Evolutionary conservation across 2,329 filamentous ascomycete genomes (phyloP).

Genomic region (Colletotrichum sp.): DNA sequence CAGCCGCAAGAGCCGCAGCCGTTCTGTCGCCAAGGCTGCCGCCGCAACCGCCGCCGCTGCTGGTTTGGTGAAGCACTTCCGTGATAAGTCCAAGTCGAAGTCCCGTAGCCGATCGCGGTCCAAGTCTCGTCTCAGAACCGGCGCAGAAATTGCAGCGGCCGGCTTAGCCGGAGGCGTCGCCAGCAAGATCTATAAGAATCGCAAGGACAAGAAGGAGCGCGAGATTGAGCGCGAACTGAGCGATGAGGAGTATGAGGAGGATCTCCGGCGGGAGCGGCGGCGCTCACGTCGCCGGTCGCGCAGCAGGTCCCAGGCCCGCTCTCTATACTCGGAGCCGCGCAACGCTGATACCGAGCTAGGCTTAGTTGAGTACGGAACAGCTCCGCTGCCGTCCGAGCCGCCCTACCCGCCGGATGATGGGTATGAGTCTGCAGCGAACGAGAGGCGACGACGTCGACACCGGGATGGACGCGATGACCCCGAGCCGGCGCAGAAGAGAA

Average conservation of each 20-base stretch:
- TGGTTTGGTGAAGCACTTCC: constrained; percentile 62
- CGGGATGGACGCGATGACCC: constrained; percentile 39
- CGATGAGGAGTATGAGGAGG: constrained; percentile 34
- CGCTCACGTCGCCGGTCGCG: constrained; percentile 34
- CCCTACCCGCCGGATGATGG: constrained; percentile 37
- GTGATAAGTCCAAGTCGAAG: constrained; percentile 43
- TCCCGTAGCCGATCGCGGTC: constrained; percentile 43
- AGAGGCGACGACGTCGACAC: constrained; percentile 42
- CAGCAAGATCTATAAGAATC: constrained; percentile 65
- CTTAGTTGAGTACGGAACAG: constrained; percentile 70
- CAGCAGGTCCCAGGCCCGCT: constrained; percentile 58
- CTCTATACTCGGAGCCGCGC: constrained; percentile 54
- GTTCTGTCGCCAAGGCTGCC: constrained; percentile 62
- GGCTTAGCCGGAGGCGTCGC: constrained; percentile 66
- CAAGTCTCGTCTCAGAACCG: constrained; percentile 54
- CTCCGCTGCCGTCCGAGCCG: constrained; percentile 53
- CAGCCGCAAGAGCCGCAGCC: constrained; percentile 45
- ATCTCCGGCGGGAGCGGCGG: constrained; percentile 18
- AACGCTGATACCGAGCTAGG: constrained; percentile 70
- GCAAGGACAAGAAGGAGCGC: constrained; percentile 64
- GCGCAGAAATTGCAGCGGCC: constrained; percentile 65
- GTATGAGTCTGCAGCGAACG: constrained; percentile 56
- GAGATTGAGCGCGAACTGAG: constrained; percentile 39
- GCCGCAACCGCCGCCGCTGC: constrained; percentile 63
- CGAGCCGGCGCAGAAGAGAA: constrained; percentile 51